phyloP scores from a whole-genome alignment of 148 eudicot species.

The Persicaria maculosa region DNA sequence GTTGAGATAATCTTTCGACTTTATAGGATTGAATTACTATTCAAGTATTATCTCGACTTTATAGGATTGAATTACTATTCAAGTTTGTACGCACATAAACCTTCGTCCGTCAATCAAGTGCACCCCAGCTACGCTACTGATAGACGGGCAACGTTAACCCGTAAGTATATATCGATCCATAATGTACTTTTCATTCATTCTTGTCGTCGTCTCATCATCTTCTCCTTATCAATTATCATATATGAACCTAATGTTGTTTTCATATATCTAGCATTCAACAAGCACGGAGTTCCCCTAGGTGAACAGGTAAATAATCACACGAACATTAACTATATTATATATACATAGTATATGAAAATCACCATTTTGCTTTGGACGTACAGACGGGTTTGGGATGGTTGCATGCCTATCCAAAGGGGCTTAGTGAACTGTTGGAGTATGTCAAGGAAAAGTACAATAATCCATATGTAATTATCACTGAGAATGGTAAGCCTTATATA shows the following conservation, averaged over 20 bases:
- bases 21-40: conserved; percentile 32
- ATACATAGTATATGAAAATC: too few relatives aligned
- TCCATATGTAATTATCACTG: conserved; percentile 24
- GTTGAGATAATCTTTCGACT: conserved; percentile 29
- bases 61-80: conserved; percentile 32
- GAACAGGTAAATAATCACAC: neutral
- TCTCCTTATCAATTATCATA: neutral
- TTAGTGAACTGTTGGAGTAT: neutral
- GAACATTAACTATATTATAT: too few relatives aligned
- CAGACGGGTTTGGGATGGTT: neutral
- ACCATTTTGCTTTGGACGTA: neutral
- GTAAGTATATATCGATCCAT: conserved; percentile 10
- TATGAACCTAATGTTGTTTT: neutral
- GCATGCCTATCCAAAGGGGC: neutral
- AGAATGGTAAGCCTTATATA: conserved; percentile 40
- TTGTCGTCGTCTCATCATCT: too few relatives aligned
- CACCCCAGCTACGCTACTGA: conserved; percentile 19
- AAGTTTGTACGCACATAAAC: conserved; percentile 18
- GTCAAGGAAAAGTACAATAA: conserved; percentile 6
- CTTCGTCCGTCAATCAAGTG: neutral
- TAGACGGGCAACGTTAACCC: conserved; percentile 12
- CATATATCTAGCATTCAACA: neutral
- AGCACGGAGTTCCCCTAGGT: neutral
- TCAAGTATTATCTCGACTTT: too few relatives aligned
- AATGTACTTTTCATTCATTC: too few relatives aligned